Base-by-base conservation (phyloP, 192 early-diverging fungal species). In the Hyaloraphidium curvatum region DNA sequence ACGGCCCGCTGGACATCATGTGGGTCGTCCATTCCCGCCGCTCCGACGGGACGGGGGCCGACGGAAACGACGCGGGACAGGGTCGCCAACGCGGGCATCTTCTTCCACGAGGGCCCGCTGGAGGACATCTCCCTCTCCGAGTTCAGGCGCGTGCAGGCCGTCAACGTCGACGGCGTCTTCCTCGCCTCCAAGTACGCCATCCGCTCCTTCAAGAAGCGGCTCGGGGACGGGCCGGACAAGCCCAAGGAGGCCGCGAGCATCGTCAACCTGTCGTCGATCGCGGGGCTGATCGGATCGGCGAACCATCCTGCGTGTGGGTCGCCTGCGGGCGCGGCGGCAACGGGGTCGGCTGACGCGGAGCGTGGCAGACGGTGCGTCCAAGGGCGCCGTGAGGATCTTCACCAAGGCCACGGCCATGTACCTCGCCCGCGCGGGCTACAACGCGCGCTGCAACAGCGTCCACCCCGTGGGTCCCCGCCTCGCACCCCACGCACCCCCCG, bases 101-200 rank as follows among this genome's bases (percentile, higher is more conserved):
- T 48, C 23, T 48, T 21, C 19, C 7, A 48, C 5, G 43, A 48
- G 19, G 43, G 43, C 14, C 14, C 14, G 43, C 43, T 48, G 11
- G 43, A 48, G 25, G 43, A 48, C 25, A 5, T 48, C 7, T 25
- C 43, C 43, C 19, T 48, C 17, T 14, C 14, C 9, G 17, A 19
- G 4, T 48, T 48, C 43, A 11, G 19, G 7, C 25, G 14, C 19
- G 23, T 25, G 43, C 43, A 48, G 43, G 23, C 7, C 11, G 43
- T 48, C 19, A 48, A 48, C 43, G 43, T 48, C 17, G 43, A 48
- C 7, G 43, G 43, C 9, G 43, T 48, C 9, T 48, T 48, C 43
- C 43, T 48, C 19, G 43, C 17, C 11, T 22, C 43, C 5, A 48
- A 48, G 19, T 25, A 48, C 43, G 43, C 17, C 5, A 48, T 48